Evolutionary conservation across 2,329 filamentous ascomycete genomes (phyloP), one percentile per base, ranked within the genome.

Genomic region (Aureobasidium subglaciale): DNA sequence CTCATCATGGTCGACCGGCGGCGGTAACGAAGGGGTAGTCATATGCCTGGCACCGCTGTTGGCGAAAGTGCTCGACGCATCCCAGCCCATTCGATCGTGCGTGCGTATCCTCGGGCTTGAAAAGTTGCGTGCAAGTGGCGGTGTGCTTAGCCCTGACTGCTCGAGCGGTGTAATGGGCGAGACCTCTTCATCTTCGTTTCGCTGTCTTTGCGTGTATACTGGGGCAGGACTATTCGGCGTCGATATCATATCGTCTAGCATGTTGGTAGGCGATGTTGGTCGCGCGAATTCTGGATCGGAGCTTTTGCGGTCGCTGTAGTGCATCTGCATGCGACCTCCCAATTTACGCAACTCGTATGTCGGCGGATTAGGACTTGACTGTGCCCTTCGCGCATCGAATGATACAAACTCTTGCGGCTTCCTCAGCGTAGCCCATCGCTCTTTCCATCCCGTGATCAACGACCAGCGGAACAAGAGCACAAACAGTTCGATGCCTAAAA

Each of bases 361-460:
- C 53, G 40, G 38, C 27, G 50, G 35, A 2, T 34, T 6, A 13
- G 50, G 38, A 2, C 35, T 30, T 27, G 22, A 29, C 9, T 11
- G 25, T 1, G 32, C 7, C 29, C 35, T 42, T 15, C 34, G 13
- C n/a, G 90, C 90, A 67, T 96, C 92, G 42, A 87, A 85, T 35
- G 89, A 95, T 60, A 96, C 87, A 64, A 96, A 97, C 69, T 97
- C 92, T 63, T 83, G 82, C 67, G 86, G 82, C 7, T 49, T 49
- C 58, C 73, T 71, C 53, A 75, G 73, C 32, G 67, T 69, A 20
- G 73, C 70, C 58, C 82, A 71, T 46, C 91, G 72, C 24, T 95
- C 84, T 38, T 76, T 62, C 93, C 93, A 99, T 59, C 87, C 93
- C 3, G 77, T 80, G 55, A 95, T 76, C 85, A 97, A 95, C n/a